phyloP scores from a whole-genome alignment of 2,329 filamentous ascomycete species.

The Elsinoe fawcettii region DNA sequence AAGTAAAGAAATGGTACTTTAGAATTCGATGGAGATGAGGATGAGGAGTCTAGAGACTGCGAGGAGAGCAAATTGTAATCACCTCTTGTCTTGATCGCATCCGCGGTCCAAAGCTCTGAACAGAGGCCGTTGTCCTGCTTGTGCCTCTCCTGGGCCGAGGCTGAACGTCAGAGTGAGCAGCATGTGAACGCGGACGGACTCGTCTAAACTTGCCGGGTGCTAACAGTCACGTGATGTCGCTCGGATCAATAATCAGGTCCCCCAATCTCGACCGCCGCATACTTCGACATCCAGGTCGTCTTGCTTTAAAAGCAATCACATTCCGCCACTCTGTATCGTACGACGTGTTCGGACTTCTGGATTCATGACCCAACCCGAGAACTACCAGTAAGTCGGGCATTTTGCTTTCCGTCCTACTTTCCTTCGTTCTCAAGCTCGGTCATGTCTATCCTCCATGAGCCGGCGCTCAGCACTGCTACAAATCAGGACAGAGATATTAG shows the following conservation, averaged over 20 bases:
- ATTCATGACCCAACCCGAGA: no score
- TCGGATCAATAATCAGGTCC: not conserved
- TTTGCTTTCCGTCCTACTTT: no score
- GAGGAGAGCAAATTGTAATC: constrained; percentile 15
- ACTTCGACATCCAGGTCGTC: no score
- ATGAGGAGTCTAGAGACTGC: constrained; percentile 18
- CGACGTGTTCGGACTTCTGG: no score
- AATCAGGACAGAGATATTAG: not conserved
- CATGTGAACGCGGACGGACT: constrained; percentile 8
- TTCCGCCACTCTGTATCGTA: no score
- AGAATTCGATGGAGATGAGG: not conserved
- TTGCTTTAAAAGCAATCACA: no score
- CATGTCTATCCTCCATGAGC: no score
- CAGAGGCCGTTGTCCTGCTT: not conserved
- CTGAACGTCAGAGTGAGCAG: constrained; percentile 12
- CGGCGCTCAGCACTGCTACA: no score
- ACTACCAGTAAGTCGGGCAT: no score
- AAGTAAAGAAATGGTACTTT: not conserved
- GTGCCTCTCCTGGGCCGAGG: constrained; percentile 13
- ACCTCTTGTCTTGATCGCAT: not conserved
- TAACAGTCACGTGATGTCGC: not conserved
- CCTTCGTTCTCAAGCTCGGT: no score
- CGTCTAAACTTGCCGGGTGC: not conserved
- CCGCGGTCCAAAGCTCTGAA: constrained; percentile 10
- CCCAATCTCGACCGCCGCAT: no score